Evolutionary conservation across 1,139 yeast genomes (phyloP).

Genomic region (Geotrichum histeridarum): DNA sequence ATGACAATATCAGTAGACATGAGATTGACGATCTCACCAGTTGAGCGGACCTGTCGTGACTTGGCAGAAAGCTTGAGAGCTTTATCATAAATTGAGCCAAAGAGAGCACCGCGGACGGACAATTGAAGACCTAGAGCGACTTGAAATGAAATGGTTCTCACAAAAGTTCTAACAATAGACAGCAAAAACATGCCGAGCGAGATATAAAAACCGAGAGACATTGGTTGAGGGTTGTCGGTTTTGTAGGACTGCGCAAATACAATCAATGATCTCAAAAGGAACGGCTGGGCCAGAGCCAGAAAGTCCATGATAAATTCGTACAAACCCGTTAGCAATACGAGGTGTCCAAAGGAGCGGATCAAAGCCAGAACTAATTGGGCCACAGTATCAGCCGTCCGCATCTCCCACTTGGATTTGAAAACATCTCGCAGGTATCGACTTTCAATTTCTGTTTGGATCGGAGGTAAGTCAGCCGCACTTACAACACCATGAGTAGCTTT

Average conservation of each 20-base stretch:
- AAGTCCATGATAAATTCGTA: conserved; percentile 69
- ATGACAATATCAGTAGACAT: conserved; percentile 62
- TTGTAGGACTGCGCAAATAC: conserved; percentile 71
- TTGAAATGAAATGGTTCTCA: conserved; percentile 66
- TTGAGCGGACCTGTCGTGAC: conserved; percentile 65
- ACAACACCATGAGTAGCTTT: conserved; percentile 66
- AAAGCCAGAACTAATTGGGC: conserved; percentile 64
- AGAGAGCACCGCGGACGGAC: conserved; percentile 53
- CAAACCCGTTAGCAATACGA: conserved; percentile 58
- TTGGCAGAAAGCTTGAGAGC: conserved; percentile 74
- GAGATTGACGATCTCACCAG: conserved; percentile 91
- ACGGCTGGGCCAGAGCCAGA: conserved; percentile 75
- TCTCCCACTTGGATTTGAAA: conserved; percentile 56
- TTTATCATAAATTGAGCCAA: conserved; percentile 70
- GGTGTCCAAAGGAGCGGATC: conserved; percentile 57
- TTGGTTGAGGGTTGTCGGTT: conserved; percentile 40
- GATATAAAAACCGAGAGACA: conserved; percentile 73
- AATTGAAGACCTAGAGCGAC: conserved; percentile 40
- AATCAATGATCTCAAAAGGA: conserved; percentile 65
- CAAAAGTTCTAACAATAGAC: conserved; percentile 72
- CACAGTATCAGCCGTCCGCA: conserved; percentile 39
- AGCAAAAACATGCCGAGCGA: conserved; percentile 74
- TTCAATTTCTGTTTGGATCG: conserved; percentile 59
- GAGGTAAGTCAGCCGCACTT: conserved; percentile 71
- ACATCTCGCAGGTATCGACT: conserved; percentile 45